Evolutionary conservation across 2,329 filamentous ascomycete genomes (phyloP).

Genomic region (Ascochyta pisi): DNA sequence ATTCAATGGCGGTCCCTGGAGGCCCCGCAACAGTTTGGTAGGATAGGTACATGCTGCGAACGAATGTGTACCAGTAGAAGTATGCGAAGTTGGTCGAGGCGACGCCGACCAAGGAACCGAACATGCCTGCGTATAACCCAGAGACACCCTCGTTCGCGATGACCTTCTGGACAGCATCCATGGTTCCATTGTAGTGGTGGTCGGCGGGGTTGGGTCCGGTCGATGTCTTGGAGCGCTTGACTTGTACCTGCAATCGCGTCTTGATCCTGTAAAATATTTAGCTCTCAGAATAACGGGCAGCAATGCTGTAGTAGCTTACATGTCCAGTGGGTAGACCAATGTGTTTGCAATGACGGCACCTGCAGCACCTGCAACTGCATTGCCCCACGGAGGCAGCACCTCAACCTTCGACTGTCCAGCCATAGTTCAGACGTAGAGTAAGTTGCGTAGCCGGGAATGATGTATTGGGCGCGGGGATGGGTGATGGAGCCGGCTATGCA

Average conservation of each 20-base stretch:
- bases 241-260: slow-evolving; percentile 93
- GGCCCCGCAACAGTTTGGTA: slow-evolving; percentile 64
- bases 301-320: slow-evolving; percentile 66
- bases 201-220: slow-evolving; percentile 51
- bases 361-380: slow-evolving; percentile 88
- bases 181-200: slow-evolving; percentile 82
- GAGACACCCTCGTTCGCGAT: slow-evolving; percentile 76
- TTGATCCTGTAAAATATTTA: slow-evolving; percentile 73
- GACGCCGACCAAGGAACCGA: slow-evolving; percentile 85
- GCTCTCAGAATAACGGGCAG: neutral
- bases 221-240: slow-evolving; percentile 65
- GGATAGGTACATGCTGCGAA: slow-evolving; percentile 78
- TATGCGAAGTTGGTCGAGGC: slow-evolving; percentile 99
- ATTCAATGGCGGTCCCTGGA: slow-evolving; percentile 81
- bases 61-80: slow-evolving; percentile 97
- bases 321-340: slow-evolving; percentile 93
- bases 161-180: slow-evolving; percentile 89
- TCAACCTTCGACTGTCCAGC: slow-evolving; percentile 68
- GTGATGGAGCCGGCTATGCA: slow-evolving; percentile 3
- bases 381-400: slow-evolving; percentile 86
- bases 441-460: neutral
- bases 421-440: slow-evolving; percentile 48
- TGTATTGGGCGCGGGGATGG: slow-evolving; percentile 1
- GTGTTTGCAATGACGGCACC: slow-evolving; percentile 95
- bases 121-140: slow-evolving; percentile 89